These are phyloP conservation scores for Eucalyptus brandiana DNA, from an alignment of 345 rosid genomes.

Conservation along the genomic window DNA sequence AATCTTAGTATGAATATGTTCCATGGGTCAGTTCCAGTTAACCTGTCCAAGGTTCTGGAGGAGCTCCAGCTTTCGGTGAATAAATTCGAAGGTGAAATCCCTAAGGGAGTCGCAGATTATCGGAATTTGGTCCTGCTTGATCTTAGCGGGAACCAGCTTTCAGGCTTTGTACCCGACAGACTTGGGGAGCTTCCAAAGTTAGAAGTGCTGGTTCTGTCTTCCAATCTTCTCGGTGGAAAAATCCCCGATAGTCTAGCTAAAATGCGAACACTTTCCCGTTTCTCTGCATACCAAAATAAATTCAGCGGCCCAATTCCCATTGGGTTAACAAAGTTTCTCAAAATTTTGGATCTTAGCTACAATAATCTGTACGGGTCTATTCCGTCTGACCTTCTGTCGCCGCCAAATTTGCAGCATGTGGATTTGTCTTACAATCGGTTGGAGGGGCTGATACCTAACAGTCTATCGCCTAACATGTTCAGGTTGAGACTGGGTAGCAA, in stretches of 20 bases:
- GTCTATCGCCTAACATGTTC: constrained; percentile 25
- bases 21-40: constrained; percentile 28
- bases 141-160: background rate
- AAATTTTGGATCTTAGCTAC: constrained; percentile 52
- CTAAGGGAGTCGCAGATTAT: constrained; percentile 19
- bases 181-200: constrained; percentile 40
- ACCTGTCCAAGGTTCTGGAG: constrained; percentile 20
- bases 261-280: constrained; percentile 30
- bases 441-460: constrained; percentile 29
- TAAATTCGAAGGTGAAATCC: constrained; percentile 16
- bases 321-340: constrained; percentile 28
- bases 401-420: constrained; percentile 11
- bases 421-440: constrained; percentile 55
- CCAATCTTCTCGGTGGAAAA: constrained; percentile 24
- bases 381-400: constrained; percentile 34
- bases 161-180: constrained; percentile 38
- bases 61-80: constrained; percentile 41
- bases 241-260: constrained; percentile 36
- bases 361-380: constrained; percentile 35
- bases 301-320: constrained; percentile 36
- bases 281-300: constrained; percentile 52
- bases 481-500: constrained; percentile 75
- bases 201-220: constrained; percentile 34
- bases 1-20: constrained; percentile 26
- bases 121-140: constrained; percentile 3